Base-by-base conservation (phyloP, 352 stramenopile genomes). In the Pythium sp. region DNA sequence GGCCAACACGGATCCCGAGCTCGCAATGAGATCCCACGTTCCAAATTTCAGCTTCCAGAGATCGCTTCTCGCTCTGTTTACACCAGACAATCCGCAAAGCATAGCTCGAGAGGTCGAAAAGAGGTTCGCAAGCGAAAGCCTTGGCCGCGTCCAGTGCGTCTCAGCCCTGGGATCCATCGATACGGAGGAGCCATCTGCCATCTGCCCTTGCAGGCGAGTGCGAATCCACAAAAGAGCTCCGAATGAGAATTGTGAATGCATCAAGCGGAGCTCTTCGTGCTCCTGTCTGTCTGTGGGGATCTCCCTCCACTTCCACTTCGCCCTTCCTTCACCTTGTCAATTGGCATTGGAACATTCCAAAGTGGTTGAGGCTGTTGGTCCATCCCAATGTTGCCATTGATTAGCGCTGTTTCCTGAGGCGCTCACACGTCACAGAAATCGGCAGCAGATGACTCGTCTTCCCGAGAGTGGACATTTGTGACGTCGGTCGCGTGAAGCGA, bases 401-500 rank as follows among this genome's bases (percentile, higher is more conserved):
- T 9, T 38, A 8, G 32, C 32, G 15, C 12, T 58, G 26, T 24
- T 43, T 6, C 14, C 34, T 41, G 15, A 34, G 28, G 18, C 20
- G 43, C 43, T 24, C 43, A 59, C 54, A 59, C 41, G 54, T 59
- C 54, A 26, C 54, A 59, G 28, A 41, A 14, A 14, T 24, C 6
- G 14, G 30, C 14, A 46, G 12, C 15, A 51, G 18, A 51, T 61
- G 55, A 30, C 55, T 61, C 55, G 55, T 43, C 30, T 61, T 46
- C n/a, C 24, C 30, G 6, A n/a, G 43, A 51, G 43, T 51, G 43
- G 43, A 51, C 43, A 24, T 51, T 22, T 61, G 54, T 59, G 28
- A 61, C 55, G 55, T 61, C 20, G 55, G 30, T 46, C 55, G 30
- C 55, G 30, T 30, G 18, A 46, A 28, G 30, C 55, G 55, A 46